Base-by-base conservation (phyloP, 2,329 filamentous ascomycete genomes). In the Sordariomycetes sp. region DNA sequence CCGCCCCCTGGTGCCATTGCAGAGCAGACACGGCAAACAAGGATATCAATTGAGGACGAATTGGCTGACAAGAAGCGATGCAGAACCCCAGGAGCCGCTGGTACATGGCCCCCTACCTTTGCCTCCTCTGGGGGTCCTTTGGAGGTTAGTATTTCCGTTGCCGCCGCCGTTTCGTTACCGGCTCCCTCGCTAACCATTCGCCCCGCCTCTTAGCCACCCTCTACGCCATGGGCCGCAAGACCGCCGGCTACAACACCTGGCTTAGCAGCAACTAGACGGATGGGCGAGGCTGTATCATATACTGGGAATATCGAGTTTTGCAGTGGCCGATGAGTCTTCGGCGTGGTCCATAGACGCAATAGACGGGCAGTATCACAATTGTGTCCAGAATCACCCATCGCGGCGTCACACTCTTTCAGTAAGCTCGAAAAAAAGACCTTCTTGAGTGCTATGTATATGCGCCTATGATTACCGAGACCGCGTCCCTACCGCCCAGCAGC, bases 221-320 rank as follows among this genome's bases (percentile, higher is more conserved):
- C 74, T 93, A 88, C 78, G 87, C 86, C 76, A 85, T 88, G 77
- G 75, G 79, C 71, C 87, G 89, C 70, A 84, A 88, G 77, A 76
- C 88, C 63, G 70, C 85, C 62, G 89, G 89, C 68, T 83, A 92
- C 80, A 92, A 90, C 82, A 89, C 85, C 62, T 91, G 85, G 85
- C 89, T 83, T 67, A 75, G 79, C 69, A 79, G 81, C 72, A 68
- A 54, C 8, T 59, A 51, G 25, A 24, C 22, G 24, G 12, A 50
- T 40, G 46, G n/a, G 22, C 8, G 22, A 46, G 6, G 40, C 40
- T n/a, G 18, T 46, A n/a, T n/a, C 16, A n/a, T 46, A n/a, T 46
- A 25, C 28, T 35, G 20, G 18, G n/a, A 14, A 28, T 16, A 32
- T 24, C 22, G n/a, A 24, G 18, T 28, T 55, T 55, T 8, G 25